Evolutionary conservation across 306 rosid species (phyloP).

Genomic region (Crotalaria pallida): DNA sequence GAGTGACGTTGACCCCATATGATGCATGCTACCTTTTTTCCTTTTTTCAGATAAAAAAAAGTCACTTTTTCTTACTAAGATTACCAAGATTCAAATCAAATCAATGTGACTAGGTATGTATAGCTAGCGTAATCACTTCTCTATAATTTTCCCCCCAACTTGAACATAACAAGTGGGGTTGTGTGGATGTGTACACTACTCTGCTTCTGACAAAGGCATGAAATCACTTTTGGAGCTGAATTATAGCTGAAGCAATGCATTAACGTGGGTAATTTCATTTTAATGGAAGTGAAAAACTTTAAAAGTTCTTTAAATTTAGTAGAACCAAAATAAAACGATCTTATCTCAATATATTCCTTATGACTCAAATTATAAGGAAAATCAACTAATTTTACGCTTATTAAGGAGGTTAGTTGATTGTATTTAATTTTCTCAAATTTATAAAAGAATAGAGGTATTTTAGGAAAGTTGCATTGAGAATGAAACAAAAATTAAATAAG

Average conservation of each 20-base stretch:
- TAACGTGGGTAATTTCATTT: no score
- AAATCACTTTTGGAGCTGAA: neutral
- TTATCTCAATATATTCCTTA: no score
- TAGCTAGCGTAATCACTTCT: conserved; percentile 7
- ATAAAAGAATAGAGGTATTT: no score
- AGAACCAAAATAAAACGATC: no score
- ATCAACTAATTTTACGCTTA: no score
- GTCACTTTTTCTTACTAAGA: neutral
- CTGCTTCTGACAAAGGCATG: conserved; percentile 7
- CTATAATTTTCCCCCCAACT: conserved; percentile 11
- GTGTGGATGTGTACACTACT: conserved; percentile 2
- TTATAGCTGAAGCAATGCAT: neutral
- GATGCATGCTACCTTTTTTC: neutral
- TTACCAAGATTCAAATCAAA: conserved; percentile 10
- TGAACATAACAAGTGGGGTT: conserved; percentile 12
- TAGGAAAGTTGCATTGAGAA: no score
- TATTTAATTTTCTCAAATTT: no score
- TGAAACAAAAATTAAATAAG: no score
- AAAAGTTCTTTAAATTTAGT: no score
- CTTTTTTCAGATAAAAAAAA: conserved; percentile 6
- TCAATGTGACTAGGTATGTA: conserved; percentile 18
- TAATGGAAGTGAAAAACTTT: no score
- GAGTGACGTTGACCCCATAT: conserved; percentile 30
- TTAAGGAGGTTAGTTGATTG: no score
- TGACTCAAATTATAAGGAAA: no score